Evolutionary conservation across 2,329 filamentous ascomycete species (phyloP).

Genomic region (Monosporascus ibericus): DNA sequence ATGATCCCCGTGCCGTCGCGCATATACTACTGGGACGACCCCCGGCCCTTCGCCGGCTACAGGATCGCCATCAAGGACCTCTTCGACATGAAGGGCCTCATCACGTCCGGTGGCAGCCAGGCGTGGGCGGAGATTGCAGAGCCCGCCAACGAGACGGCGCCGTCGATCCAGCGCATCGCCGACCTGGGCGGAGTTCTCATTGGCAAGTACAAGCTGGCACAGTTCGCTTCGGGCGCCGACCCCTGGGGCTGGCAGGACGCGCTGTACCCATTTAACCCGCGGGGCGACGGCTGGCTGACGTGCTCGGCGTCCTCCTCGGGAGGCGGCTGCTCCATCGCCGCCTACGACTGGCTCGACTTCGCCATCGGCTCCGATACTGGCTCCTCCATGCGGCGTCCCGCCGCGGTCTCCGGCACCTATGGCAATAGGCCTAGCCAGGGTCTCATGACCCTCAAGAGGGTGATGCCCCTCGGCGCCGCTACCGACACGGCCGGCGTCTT

Average conservation of each 20-base stretch:
- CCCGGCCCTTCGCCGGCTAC: slow-evolving; percentile 25
- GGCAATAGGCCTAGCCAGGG: slow-evolving; percentile 23
- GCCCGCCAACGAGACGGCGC: slow-evolving; percentile 22
- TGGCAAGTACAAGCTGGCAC: slow-evolving; percentile 28
- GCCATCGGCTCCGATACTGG: slow-evolving; percentile 30
- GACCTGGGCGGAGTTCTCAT: slow-evolving; percentile 28
- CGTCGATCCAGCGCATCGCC: slow-evolving; percentile 25
- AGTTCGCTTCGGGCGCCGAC: slow-evolving; percentile 26
- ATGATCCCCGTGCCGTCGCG: slow-evolving; percentile 31
- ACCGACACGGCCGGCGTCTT: slow-evolving; percentile 25
- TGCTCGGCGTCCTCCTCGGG: slow-evolving; percentile 26
- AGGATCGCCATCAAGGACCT: slow-evolving; percentile 31
- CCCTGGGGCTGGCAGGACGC: slow-evolving; percentile 17
- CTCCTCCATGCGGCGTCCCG: slow-evolving; percentile 20
- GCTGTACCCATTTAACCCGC: slow-evolving; percentile 28
- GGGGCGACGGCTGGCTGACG: slow-evolving; percentile 29
- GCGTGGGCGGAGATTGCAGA: slow-evolving; percentile 21
- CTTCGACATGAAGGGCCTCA: slow-evolving; percentile 28
- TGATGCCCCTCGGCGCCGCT: slow-evolving; percentile 18
- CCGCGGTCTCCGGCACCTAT: slow-evolving; percentile 20
- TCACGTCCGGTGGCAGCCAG: slow-evolving; percentile 26
- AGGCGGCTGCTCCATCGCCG: slow-evolving; percentile 26
- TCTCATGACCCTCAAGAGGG: slow-evolving; percentile 14
- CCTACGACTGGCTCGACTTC: slow-evolving; percentile 34
- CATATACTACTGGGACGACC: slow-evolving; percentile 28